phyloP scores from a whole-genome alignment of 331 rosid genomes.

The Saraca asoca region DNA sequence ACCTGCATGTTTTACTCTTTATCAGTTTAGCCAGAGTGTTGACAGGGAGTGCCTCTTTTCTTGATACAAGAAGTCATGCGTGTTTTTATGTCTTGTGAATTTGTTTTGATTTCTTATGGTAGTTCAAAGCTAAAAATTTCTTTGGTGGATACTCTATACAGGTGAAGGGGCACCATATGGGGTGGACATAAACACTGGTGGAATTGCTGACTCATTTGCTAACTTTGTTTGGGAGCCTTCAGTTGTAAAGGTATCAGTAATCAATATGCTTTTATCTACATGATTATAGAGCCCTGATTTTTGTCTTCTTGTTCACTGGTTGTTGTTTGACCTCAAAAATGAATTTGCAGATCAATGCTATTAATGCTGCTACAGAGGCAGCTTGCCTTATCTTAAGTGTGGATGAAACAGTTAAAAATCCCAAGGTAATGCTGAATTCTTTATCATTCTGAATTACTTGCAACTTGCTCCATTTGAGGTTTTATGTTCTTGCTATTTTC shows the following conservation, averaged over 20 bases:
- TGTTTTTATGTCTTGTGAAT: background rate
- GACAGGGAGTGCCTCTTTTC: background rate
- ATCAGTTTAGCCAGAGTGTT: background rate
- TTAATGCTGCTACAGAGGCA: slow-evolving; percentile 98
- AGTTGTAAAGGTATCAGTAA: slow-evolving; percentile 73
- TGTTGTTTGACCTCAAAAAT: slow-evolving; percentile 7
- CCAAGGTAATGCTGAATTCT: slow-evolving; percentile 57
- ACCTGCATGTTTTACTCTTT: background rate
- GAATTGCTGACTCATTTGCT: slow-evolving; percentile 87
- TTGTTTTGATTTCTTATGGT: slow-evolving; percentile 3
- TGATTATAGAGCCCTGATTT: background rate
- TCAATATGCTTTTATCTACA: background rate
- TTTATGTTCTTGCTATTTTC: too few relatives aligned
- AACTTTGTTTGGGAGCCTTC: slow-evolving; percentile 99
- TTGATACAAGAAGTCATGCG: background rate
- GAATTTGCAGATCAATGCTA: slow-evolving; percentile 83
- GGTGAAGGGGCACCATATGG: slow-evolving; percentile 94
- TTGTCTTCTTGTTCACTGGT: background rate
- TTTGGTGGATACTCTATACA: slow-evolving; percentile 28
- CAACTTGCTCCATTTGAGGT: too few relatives aligned
- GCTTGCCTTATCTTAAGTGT: slow-evolving; percentile 93
- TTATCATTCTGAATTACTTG: too few relatives aligned
- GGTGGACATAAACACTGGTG: slow-evolving; percentile 92
- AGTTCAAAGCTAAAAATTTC: background rate
- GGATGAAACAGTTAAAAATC: slow-evolving; percentile 94